Conservation (phyloP, 345 rosid species). For the Syzygium grande region DNA sequence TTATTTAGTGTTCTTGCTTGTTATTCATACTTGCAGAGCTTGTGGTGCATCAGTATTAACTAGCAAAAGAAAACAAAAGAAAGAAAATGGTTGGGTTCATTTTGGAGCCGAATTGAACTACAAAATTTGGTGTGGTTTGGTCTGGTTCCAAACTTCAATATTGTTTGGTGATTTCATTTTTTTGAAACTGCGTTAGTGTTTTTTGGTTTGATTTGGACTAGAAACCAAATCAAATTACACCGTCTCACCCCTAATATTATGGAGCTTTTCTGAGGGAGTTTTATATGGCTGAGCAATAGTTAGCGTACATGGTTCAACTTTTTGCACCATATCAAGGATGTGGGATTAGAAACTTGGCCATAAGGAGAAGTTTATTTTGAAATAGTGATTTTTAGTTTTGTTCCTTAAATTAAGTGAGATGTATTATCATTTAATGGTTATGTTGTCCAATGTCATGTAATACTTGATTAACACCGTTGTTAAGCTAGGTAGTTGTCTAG, state of each 20-base stretch:
- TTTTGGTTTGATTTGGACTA: background rate
- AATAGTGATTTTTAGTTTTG: background rate
- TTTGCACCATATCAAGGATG: background rate
- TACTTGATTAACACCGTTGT: background rate
- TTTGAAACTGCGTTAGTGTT: background rate
- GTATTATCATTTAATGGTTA: background rate
- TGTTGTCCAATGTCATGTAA: background rate
- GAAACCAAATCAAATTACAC: background rate
- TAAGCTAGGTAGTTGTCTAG: background rate
- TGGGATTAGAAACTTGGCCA: background rate
- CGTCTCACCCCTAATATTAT: background rate
- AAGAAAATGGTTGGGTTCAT: background rate
- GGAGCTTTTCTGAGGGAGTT: background rate
- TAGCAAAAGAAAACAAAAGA: background rate
- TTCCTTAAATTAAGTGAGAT: background rate
- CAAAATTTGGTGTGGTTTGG: background rate
- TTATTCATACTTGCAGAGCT: background rate
- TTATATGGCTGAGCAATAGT: background rate
- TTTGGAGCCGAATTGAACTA: background rate
- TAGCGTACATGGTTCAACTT: background rate
- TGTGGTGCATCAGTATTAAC: background rate
- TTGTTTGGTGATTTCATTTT: background rate
- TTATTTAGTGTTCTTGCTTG: background rate
- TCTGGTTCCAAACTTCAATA: background rate
- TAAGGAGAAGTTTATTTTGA: background rate